Evolutionary conservation across 352 stramenopile species (phyloP), one percentile per base, ranked within the genome.

Genomic region (Phytophthora hybrid): DNA sequence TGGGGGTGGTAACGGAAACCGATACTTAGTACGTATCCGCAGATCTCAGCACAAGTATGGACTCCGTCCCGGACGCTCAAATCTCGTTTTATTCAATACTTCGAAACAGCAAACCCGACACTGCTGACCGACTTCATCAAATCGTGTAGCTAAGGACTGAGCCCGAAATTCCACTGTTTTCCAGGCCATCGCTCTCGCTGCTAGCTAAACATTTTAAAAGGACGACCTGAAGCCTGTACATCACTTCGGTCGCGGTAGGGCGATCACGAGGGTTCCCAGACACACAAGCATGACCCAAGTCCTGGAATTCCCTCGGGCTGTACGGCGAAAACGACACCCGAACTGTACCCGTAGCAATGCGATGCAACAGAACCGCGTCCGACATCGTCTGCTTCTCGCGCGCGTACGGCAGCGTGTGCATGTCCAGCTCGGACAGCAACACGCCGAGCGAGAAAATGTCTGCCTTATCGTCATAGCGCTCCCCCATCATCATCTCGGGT

Each of bases 381-480:
- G 62, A 69, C 51, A 69, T 62, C 4, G 37, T 37, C 34, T 53
- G 53, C 14, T 69, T 69, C 51, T 55, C 51, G 1, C 44, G 51
- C 21, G 62, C 23, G 29, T 69, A 69, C 14, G 62, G 62, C 37
- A 62, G n/a, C 18, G 62, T 23, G 37, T 62, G 62, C 6, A 69
- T 51, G 34, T 69, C 62, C 37, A 69, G 52, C 26, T 69, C 62
- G 4, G 62, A 69, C 51, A 69, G 37, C 51, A 69, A 9, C 18
- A 61, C 62, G 14, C 62, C 62, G n/a, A 63, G 62, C 4, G 62
- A 69, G 37, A 69, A 69, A 61, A 69, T 69, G 13, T 69, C 62
- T 5, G 62, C 62, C 26, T 55, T 69, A 37, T 69, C 52, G 53
- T 69, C 52, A 11, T 69, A 69, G 11, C 41, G 34, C 44, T 69